Conservation (phyloP, 192 early-diverging fungal species). For the Chytriomyces sp. region DNA sequence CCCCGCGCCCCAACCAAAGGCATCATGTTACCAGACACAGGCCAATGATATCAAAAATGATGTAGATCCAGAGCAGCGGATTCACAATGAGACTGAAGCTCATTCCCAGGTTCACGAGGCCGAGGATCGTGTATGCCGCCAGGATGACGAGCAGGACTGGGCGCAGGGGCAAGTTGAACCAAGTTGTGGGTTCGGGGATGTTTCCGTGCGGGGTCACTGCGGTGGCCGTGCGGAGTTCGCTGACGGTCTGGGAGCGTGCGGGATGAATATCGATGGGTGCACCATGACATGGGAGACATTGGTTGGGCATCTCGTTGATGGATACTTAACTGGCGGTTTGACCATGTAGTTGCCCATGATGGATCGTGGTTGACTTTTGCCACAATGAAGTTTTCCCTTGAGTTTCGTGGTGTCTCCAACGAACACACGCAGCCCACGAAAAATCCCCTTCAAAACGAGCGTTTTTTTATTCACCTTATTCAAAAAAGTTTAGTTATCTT, state of each 20-base stretch:
- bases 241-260: background rate
- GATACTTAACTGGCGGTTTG: background rate
- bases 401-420: no score
- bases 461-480: no score
- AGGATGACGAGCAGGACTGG: conserved; percentile 15
- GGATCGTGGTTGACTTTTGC: background rate
- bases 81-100: background rate
- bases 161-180: background rate
- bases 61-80: background rate
- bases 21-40: conserved; percentile 2
- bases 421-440: no score
- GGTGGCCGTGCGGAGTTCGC: background rate
- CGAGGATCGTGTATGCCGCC: conserved; percentile 6
- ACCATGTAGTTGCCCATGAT: background rate
- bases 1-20: background rate
- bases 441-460: no score
- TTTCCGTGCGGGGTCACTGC: background rate
- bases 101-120: background rate
- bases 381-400: no score
- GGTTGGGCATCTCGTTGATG: background rate
- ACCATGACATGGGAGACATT: background rate
- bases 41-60: conserved; percentile 4
- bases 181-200: conserved; percentile 10
- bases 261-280: background rate
- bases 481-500: background rate